Evolutionary conservation across 2,329 filamentous ascomycete genomes (phyloP), one percentile per base, ranked within the genome.

Genomic region (Dothiorella sarmentorum): DNA sequence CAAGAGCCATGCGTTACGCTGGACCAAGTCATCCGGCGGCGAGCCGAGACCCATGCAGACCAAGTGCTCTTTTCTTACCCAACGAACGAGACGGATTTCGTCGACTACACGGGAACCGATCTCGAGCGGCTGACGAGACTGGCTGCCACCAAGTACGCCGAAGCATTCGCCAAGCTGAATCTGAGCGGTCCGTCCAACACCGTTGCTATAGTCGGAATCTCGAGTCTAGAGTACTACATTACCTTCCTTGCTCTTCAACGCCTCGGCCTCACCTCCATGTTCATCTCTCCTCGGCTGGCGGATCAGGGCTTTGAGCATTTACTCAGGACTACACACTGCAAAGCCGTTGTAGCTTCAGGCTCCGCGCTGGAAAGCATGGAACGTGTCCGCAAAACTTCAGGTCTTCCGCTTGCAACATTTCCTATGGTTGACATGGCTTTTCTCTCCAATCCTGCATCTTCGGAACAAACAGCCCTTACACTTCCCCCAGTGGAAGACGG

Each of bases 211-310:
- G 53, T 57, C 13, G 53, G 53, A 22, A 27, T 57, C 42, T 57
- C 53, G n/a, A 38, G 24, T 13, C n/a, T 57, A 42, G 53, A 57
- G 4, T 57, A 47, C 29, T 57, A 57, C 42, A 45, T 84, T 31
- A 79, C 80, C 4, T 71, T 81, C 38, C 73, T 85, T 40, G 82
- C 80, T 0, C 64, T 86, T 42, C 78, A 75, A 29, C 78, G 81
- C 59, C 70, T 85, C 7, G 83, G 83, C 7, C 81, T 82, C 69
- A 78, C 80, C 0, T 73, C 77, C 2, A 69, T 85, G 1, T 76
- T 84, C 29, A 71, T 85, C 2, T 84, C 82, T 0, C 82, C 80
- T 2, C 71, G 82, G 7, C 73, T 85, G 2, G 75, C 81, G 7
- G 53, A 57, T 31, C 53, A 57, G 35, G 53, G 53, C n/a, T 57